phyloP scores from a whole-genome alignment of 257 asterid species.

The Craterostigma plantagineum region DNA sequence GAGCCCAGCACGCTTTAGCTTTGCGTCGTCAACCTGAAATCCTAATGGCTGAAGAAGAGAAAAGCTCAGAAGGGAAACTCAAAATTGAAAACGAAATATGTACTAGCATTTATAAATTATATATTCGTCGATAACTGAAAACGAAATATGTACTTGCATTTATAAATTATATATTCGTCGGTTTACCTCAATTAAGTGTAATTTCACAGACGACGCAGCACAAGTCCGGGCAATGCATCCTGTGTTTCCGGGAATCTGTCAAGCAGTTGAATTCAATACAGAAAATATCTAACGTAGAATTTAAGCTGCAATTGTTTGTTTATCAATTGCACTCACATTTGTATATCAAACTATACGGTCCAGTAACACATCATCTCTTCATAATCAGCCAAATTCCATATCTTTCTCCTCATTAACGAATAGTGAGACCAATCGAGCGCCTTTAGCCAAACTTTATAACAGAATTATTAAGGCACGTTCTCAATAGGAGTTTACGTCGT shows the following conservation, averaged over 20 bases:
- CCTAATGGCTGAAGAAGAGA: constrained; percentile 69
- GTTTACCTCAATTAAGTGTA: constrained; percentile 72
- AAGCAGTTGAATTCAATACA: constrained; percentile 10
- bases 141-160: neutral
- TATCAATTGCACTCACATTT: constrained; percentile 9
- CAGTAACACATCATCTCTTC: too few species aligned
- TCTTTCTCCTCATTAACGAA: too few species aligned
- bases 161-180: constrained; percentile 1
- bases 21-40: constrained; percentile 68
- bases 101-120: too few species aligned
- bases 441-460: too few species aligned
- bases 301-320: neutral
- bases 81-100: too few species aligned
- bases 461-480: too few species aligned
- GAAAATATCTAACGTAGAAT: too few species aligned
- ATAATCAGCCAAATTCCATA: too few species aligned
- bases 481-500: too few species aligned
- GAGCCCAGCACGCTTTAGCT: constrained; percentile 88
- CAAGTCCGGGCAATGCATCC: constrained; percentile 94
- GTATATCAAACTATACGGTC: neutral
- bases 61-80: constrained; percentile 8
- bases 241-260: constrained; percentile 88
- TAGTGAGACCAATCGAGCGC: too few species aligned
- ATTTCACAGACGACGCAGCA: constrained; percentile 89
- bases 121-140: too few species aligned